Evolutionary conservation across 768 basidiomycete genomes (phyloP).

Genomic region (Cystobasidium tubakii): DNA sequence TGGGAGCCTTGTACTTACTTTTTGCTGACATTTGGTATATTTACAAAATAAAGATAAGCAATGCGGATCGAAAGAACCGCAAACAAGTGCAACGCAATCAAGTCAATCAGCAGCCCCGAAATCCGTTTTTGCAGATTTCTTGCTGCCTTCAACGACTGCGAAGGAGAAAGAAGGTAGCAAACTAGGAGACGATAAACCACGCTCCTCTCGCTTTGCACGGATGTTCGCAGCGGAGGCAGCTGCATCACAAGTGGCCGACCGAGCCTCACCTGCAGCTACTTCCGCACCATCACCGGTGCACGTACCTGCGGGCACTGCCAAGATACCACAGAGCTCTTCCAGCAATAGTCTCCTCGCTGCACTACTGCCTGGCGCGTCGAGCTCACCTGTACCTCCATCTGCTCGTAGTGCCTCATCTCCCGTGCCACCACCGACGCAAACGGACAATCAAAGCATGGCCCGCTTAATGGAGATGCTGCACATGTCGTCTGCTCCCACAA

Average conservation of each 20-base stretch:
- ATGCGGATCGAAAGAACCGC: background rate
- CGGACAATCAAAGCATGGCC: slow-evolving; percentile 34
- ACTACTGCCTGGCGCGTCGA: background rate
- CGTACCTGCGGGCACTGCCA: background rate
- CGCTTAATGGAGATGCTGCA: slow-evolving; percentile 39
- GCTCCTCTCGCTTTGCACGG: slow-evolving; percentile 19
- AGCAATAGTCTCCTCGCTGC: background rate
- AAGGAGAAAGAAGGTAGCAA: background rate
- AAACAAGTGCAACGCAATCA: background rate
- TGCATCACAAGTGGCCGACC: background rate
- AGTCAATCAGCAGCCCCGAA: background rate
- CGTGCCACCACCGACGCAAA: background rate
- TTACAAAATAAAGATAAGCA: background rate
- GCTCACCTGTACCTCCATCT: background rate
- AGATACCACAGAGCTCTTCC: background rate
- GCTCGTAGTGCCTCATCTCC: background rate
- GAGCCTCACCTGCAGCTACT: background rate
- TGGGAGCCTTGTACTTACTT: background rate
- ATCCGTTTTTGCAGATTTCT: slow-evolving; percentile 32
- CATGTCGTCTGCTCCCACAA: slow-evolving; percentile 28
- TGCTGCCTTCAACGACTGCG: slow-evolving; percentile 2
- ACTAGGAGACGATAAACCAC: slow-evolving; percentile 19
- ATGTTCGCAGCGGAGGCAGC: slow-evolving; percentile 17
- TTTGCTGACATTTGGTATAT: background rate
- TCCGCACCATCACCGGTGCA: background rate